Conservation (phyloP, 2,329 filamentous ascomycete species). For the Xylariaceae sp. region DNA sequence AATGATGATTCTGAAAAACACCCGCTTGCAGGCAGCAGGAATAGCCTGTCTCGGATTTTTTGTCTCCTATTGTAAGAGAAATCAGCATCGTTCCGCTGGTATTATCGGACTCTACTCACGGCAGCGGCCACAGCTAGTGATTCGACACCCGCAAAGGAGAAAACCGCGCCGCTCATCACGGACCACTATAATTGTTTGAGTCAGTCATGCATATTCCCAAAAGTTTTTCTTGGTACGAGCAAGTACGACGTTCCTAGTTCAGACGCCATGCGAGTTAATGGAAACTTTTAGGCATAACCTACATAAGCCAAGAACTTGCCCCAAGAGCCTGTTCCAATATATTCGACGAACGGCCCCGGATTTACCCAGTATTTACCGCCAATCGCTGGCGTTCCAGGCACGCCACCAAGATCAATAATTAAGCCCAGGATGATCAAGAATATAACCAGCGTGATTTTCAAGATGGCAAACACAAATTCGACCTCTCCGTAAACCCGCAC, state of each 20-base stretch:
- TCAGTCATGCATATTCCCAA: too few relatives aligned
- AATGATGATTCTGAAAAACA: conserved; percentile 51
- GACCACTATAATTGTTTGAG: too few relatives aligned
- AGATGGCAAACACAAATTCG: conserved; percentile 47
- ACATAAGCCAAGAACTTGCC: conserved; percentile 62
- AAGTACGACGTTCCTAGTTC: background rate
- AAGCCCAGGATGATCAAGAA: conserved; percentile 59
- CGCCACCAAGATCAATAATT: conserved; percentile 59
- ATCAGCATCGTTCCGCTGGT: background rate
- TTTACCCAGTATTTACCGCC: conserved; percentile 68
- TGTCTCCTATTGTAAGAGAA: conserved; percentile 6
- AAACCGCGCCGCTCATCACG: conserved; percentile 44
- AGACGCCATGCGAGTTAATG: too few relatives aligned
- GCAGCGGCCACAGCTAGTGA: conserved; percentile 52
- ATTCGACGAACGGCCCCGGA: conserved; percentile 64
- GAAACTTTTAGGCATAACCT: too few relatives aligned
- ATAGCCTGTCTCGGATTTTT: conserved; percentile 45
- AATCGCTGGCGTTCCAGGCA: conserved; percentile 52
- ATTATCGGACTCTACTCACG: conserved; percentile 36
- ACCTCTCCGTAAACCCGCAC: conserved; percentile 59
- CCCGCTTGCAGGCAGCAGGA: conserved; percentile 52
- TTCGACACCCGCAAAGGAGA: conserved; percentile 48
- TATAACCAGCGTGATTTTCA: conserved; percentile 59
- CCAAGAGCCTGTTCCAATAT: conserved; percentile 53
- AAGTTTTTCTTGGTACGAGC: background rate